phyloP scores from a whole-genome alignment of 495 filamentous ascomycete species.

The Penicillium goetzii region DNA sequence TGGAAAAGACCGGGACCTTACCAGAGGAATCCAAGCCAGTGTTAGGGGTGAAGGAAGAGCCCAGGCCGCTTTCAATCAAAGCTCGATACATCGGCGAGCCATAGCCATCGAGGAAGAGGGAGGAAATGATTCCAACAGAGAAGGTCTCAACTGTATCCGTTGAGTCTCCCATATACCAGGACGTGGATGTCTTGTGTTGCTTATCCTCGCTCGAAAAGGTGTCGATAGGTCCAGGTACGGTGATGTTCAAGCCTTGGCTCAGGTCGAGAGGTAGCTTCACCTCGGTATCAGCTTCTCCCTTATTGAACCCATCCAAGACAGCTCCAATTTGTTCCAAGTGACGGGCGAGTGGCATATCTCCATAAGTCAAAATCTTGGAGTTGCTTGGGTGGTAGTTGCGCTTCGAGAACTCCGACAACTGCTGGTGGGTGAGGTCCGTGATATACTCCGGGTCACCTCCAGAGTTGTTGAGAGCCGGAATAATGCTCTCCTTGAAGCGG shows the following conservation, averaged over 20 bases:
- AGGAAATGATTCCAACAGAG: conserved; percentile 77
- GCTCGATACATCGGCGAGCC: conserved; percentile 90
- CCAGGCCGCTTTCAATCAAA: conserved; percentile 88
- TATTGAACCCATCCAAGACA: conserved; percentile 71
- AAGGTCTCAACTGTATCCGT: conserved; percentile 84
- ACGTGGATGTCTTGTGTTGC: conserved; percentile 90
- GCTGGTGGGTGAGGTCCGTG: conserved; percentile 87
- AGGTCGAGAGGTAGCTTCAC: conserved; percentile 79
- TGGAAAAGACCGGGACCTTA: conserved; percentile 79
- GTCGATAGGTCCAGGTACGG: conserved; percentile 82
- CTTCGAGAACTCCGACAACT: conserved; percentile 82
- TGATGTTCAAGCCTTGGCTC: conserved; percentile 63
- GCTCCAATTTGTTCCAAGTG: conserved; percentile 78
- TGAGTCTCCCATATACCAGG: conserved; percentile 86
- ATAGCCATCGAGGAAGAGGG: conserved; percentile 87
- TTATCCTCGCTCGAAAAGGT: conserved; percentile 80
- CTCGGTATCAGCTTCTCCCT: conserved; percentile 66
- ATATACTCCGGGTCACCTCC: conserved; percentile 96
- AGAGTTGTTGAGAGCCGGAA: conserved; percentile 91
- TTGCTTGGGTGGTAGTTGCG: conserved; percentile 97
- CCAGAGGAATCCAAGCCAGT: conserved; percentile 83
- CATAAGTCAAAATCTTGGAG: conserved; percentile 92
- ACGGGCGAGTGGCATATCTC: conserved; percentile 81
- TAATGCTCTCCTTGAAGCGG: conserved; percentile 89
- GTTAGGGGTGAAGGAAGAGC: conserved; percentile 91